Base-by-base conservation (phyloP, 306 rosid genomes). In the Quercus alba region DNA sequence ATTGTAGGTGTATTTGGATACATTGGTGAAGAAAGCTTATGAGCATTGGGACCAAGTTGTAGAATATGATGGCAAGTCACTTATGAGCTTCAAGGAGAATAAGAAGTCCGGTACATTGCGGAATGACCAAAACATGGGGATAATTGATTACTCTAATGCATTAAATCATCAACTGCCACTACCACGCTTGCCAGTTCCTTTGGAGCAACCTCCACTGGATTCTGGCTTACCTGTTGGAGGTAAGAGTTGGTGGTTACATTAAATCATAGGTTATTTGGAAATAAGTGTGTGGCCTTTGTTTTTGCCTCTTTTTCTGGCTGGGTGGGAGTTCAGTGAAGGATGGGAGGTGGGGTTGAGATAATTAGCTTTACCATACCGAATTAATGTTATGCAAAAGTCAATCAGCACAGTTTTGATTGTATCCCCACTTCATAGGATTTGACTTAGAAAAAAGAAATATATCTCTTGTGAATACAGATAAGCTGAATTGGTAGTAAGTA, bases 61-160 rank as follows among this genome's bases (percentile, higher is more conserved):
- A 68, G 97, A 96, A 74, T 96, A 96, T 76, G 98, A 96, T 85
- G 97, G 98, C 49, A 96, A 93, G 84, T 87, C 99, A 70, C 93
- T 90, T 28, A 77, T 91, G 83, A 79, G 77, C 83, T 82, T 78
- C 58, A 86, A 84, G 80, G 87, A 86, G 74, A 81, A 76, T 76
- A 85, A 75, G 77, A 85, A 87, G 81, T 59, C 86, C 8, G 78
- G 21, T 74, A 75, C 81, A 41, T 67, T 91, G 69, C 90, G 82
- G 76, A 85, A 83, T 75, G 97, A 94, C 63, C 85, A 85, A 71
- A 89, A 75, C 59, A 81, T 79, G 9, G 90, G 82, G 28, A 66
- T 86, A 64, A 66, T 77, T 74, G 89, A 84, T 89, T 88, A 84
- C 68, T 57, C 86, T 73, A 63, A 56, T 66, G 85, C 77, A 81